Conservation (phyloP, 2,329 filamentous ascomycete species). For the Sclerotinia borealis region DNA sequence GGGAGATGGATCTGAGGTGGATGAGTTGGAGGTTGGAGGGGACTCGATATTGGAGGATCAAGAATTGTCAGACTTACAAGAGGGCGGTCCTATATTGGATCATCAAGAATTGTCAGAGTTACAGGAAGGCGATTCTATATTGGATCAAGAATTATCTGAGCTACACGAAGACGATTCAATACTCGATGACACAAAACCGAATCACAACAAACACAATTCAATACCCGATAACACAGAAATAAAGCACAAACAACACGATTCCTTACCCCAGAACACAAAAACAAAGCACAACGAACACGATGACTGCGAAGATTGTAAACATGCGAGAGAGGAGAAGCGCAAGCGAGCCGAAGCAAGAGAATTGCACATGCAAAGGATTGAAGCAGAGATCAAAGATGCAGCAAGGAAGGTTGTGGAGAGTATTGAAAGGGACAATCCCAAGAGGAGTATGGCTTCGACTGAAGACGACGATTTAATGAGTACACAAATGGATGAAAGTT, state of each 20-base stretch:
- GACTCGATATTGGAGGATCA: neutral
- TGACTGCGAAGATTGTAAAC: slow-evolving; percentile 8
- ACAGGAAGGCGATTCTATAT: neutral
- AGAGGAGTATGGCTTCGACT: neutral
- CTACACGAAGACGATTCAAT: too few species aligned
- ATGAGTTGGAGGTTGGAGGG: neutral
- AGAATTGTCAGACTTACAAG: neutral
- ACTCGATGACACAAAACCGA: too few species aligned
- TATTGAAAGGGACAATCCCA: slow-evolving; percentile 37
- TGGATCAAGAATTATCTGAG: neutral
- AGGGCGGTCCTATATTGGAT: too few species aligned
- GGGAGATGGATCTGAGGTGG: neutral
- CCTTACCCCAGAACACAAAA: slow-evolving; percentile 11
- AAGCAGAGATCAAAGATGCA: slow-evolving; percentile 48
- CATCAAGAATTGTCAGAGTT: too few species aligned
- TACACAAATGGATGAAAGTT: slow-evolving; percentile 30
- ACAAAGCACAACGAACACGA: slow-evolving; percentile 12
- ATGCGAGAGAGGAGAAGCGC: slow-evolving; percentile 18
- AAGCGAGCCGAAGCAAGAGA: slow-evolving; percentile 17
- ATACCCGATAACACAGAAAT: too few species aligned
- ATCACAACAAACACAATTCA: too few species aligned
- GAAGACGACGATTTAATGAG: slow-evolving; percentile 32
- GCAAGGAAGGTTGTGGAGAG: slow-evolving; percentile 46
- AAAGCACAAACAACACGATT: too few species aligned
- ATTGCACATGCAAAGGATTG: slow-evolving; percentile 34